Evolutionary conservation across 2,329 filamentous ascomycete genomes (phyloP).

Genomic region (Xylaria sp.): DNA sequence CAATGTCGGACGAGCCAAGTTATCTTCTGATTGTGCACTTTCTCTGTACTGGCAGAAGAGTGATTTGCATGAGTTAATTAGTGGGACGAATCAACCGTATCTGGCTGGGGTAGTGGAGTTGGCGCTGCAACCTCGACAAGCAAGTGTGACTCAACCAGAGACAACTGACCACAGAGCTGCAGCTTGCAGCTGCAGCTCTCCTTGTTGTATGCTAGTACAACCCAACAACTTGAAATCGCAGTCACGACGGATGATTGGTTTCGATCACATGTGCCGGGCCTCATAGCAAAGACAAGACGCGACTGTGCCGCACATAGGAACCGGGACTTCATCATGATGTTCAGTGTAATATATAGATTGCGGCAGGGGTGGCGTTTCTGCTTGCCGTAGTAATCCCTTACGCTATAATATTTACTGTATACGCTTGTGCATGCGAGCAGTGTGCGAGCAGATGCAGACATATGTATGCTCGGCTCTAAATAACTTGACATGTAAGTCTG

Average conservation of each 20-base stretch:
- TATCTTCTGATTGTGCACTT: neutral
- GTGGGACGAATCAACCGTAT: slow-evolving; percentile 23
- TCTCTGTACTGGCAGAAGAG: slow-evolving; percentile 2
- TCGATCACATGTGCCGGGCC: slow-evolving; percentile 11
- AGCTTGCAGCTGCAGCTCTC: slow-evolving; percentile 19
- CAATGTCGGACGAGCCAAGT: slow-evolving; percentile 17
- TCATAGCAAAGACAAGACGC: neutral
- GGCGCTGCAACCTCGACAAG: slow-evolving; percentile 27
- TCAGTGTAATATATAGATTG: slow-evolving; percentile 9
- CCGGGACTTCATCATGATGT: neutral
- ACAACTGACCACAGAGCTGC: slow-evolving; percentile 27
- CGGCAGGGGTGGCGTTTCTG: slow-evolving; percentile 1
- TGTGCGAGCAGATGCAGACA: neutral
- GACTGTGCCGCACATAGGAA: slow-evolving; percentile 8
- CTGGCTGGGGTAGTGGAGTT: slow-evolving; percentile 4
- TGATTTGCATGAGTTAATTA: slow-evolving; percentile 17
- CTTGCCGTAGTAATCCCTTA: neutral
- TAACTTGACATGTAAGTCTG: neutral
- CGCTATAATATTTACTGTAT: neutral
- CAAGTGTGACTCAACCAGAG: slow-evolving; percentile 36
- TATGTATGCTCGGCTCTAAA: neutral
- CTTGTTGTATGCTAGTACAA: neutral
- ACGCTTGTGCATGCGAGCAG: neutral
- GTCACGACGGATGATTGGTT: slow-evolving; percentile 4
- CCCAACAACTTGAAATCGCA: neutral